A percentile compares a stretch with the other conserved stretches of the same genome.
Evolutionary conservation across 179 eudicot genomes (phyloP).

Genomic region (Beta lomatogona): DNA sequence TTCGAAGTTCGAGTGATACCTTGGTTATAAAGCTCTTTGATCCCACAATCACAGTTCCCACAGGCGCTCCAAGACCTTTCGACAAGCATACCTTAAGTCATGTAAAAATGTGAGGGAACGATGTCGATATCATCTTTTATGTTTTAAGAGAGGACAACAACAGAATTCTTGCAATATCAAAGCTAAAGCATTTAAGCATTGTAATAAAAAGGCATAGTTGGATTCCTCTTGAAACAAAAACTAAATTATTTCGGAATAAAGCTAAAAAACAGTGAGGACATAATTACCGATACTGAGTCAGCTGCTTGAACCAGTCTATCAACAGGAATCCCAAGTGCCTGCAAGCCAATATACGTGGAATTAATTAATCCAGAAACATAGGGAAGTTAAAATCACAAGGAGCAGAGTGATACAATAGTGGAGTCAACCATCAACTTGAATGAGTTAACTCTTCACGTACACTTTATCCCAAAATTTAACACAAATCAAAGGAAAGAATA

Average conservation of each 20-base stretch:
- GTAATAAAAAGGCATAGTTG: not conserved
- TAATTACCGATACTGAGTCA: conserved; percentile 87
- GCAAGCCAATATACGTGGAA: conserved; percentile 23
- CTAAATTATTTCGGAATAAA: not conserved
- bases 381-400: not conserved
- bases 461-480: not conserved
- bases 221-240: not conserved
- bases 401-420: not conserved
- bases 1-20: conserved; percentile 39
- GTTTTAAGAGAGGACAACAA: too few relatives aligned
- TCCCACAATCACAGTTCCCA: conserved; percentile 90
- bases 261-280: not conserved
- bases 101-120: not conserved
- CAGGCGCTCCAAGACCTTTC: conserved; percentile 97
- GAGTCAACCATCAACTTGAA: not conserved
- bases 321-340: conserved; percentile 94
- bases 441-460: not conserved
- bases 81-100: conserved; percentile 77
- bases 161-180: not conserved
- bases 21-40: conserved; percentile 66
- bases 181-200: not conserved
- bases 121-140: not conserved
- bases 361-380: not conserved
- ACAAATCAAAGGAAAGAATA: not conserved
- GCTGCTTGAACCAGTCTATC: conserved; percentile 91